Base-by-base conservation (phyloP, 257 asterid genomes). In the Nicotiana sylvestris region DNA sequence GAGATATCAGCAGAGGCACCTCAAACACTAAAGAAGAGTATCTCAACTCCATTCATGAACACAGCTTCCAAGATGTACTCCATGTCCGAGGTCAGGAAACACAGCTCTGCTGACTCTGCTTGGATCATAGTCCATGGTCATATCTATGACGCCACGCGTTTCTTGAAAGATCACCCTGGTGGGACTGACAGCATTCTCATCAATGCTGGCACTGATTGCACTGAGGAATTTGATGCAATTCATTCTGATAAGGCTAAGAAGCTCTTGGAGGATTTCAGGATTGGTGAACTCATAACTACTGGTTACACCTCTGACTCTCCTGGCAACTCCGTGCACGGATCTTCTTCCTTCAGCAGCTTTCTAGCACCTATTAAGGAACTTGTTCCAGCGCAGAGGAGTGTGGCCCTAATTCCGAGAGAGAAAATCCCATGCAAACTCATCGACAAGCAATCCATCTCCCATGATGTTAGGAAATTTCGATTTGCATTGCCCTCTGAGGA, bases 81-180 rank as follows among this genome's bases (percentile, higher is more conserved):
- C 2, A 62, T 80, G 83, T 91, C 98, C 1, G 98, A 96, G 82
- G 98, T 96, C 0, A 89, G 85, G 56, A 93, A 90, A 83, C 99
- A 94, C 88, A 93, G 70, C 84, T 85, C 95, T 5, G 78, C 90
- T 0, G 95, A 91, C 35, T 96, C 99, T 1, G 89, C 98, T 3
- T 96, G 98, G 99, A 94, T 96, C 83, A 89, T 94, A 27, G 98
- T 96, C 85, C 94, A 94, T 53, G 98, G 98, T 69, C 93, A 93
- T 53, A 93, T 96, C 66, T 96, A 96, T 78, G 97, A 96, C 82
- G 88, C 92, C 87, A 92, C 98, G 0, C 83, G 85, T 37, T 96
- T 93, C 92, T 92, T 96, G 84, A 88, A 89, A 30, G 95, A 94
- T 82, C 99, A 96, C 72, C 99, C 99, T 0, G 99, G 99, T 6